Percentiles rank a stretch among this genome's conserved stretches.
These are phyloP conservation scores for Solanum chmielewskii DNA, from an alignment of 257 asterid species.

Conservation along the genomic window DNA sequence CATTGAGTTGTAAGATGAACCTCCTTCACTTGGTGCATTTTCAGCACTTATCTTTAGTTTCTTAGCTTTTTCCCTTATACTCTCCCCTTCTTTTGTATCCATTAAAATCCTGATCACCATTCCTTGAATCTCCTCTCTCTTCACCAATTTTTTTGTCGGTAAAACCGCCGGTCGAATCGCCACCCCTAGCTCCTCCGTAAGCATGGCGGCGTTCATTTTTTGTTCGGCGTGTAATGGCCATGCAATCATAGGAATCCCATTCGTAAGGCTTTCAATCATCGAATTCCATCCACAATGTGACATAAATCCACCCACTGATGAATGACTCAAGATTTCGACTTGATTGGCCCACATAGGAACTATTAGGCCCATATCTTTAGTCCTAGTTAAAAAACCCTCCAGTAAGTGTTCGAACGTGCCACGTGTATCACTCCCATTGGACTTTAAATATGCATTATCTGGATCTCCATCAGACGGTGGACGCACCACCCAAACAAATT, in stretches of 20 bases:
- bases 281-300: not conserved
- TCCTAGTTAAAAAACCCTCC: not conserved
- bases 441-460: not conserved
- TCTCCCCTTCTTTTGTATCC: not conserved
- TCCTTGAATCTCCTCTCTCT: not conserved
- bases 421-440: not conserved
- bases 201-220: not conserved
- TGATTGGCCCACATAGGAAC: not conserved
- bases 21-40: not conserved
- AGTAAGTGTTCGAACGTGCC: not conserved
- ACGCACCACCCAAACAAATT: not conserved
- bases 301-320: not conserved
- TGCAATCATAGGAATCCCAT: not conserved
- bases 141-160: not conserved
- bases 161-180: not conserved
- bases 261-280: not conserved
- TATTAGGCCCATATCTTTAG: not conserved
- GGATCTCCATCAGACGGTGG: not conserved
- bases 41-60: not conserved
- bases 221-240: not conserved
- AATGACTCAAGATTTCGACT: not conserved
- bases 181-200: not conserved
- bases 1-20: conserved; percentile 1
- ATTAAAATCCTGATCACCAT: not conserved
- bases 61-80: not conserved